phyloP scores from a whole-genome alignment of 1,284 basidiomycete genomes.

The Megacollybia platyphylla region DNA sequence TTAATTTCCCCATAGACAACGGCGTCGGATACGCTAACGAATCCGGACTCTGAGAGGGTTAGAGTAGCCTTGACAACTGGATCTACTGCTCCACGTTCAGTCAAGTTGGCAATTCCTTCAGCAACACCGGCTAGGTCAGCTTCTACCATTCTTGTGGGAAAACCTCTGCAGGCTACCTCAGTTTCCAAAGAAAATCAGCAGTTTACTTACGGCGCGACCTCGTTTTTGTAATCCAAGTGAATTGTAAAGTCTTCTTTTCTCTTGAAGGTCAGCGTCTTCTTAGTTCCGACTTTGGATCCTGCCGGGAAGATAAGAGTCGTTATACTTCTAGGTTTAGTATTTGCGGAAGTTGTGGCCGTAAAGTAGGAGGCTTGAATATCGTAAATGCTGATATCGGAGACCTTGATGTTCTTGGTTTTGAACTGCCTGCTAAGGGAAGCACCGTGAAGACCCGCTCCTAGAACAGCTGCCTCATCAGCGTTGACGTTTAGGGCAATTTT shows the following conservation, averaged over 20 bases:
- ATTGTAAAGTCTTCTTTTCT: conserved; percentile 70
- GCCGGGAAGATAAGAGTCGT: conserved; percentile 64
- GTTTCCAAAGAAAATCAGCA: conserved; percentile 1
- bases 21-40: conserved; percentile 68
- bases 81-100: conserved; percentile 56
- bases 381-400: conserved; percentile 61
- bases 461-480: conserved; percentile 91
- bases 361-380: conserved; percentile 72
- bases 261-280: conserved; percentile 77
- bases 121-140: conserved; percentile 55
- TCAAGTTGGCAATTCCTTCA: conserved; percentile 64
- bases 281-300: conserved; percentile 63
- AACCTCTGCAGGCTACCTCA: conserved; percentile 28
- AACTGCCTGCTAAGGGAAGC: conserved; percentile 85
- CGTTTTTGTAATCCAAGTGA: conserved; percentile 56
- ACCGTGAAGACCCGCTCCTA: conserved; percentile 90
- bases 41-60: conserved; percentile 72
- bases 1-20: conserved; percentile 68
- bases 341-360: conserved; percentile 38
- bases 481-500: conserved; percentile 93
- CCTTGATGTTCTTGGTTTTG: conserved; percentile 89
- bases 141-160: conserved; percentile 58
- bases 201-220: conserved; percentile 39
- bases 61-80: conserved; percentile 76
- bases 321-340: conserved; percentile 50